These are phyloP conservation scores for Chenopodium formosanum DNA, from an alignment of 148 eudicot genomes.

Conservation along the genomic window DNA sequence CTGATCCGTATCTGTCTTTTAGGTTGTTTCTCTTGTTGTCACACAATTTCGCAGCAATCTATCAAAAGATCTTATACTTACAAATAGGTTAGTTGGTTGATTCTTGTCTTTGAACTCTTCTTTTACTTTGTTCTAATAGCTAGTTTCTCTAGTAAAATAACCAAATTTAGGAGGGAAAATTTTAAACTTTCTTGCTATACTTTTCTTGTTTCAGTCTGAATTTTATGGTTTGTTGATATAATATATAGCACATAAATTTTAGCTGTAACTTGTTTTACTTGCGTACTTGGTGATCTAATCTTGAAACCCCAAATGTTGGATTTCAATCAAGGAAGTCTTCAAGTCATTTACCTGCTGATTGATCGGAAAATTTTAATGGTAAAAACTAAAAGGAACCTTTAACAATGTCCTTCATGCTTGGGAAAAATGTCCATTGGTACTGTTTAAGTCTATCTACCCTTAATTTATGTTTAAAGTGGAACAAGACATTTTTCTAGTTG, in stretches of 20 bases:
- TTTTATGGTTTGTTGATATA: not conserved
- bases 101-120: not conserved
- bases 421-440: not conserved
- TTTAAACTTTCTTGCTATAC: not conserved
- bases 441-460: not conserved
- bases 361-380: not conserved
- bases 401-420: not conserved
- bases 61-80: constrained; percentile 80
- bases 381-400: not conserved
- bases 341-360: not conserved
- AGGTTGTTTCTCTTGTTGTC: constrained; percentile 77
- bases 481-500: not conserved
- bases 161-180: not conserved
- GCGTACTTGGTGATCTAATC: not conserved
- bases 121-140: not conserved
- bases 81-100: constrained; percentile 61
- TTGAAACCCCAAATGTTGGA: not conserved
- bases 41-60: constrained; percentile 82
- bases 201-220: not conserved
- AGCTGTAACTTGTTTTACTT: not conserved
- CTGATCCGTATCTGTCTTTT: constrained; percentile 17
- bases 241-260: not conserved
- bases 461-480: not conserved
- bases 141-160: not conserved
- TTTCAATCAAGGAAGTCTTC: not conserved